phyloP scores from a whole-genome alignment of 1,284 basidiomycete genomes.

The Sanghuangporus sanghuang region DNA sequence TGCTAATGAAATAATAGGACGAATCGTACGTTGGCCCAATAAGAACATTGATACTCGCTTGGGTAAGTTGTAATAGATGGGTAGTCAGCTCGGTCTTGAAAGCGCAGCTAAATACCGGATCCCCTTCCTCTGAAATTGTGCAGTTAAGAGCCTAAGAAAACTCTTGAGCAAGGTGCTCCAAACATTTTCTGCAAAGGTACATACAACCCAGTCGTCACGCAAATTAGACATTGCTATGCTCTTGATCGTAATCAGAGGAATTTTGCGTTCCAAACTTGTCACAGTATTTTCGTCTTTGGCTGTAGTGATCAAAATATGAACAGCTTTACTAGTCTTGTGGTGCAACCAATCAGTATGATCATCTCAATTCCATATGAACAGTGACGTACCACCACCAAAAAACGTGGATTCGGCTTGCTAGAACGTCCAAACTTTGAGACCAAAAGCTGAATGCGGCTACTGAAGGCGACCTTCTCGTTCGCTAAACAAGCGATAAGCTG shows the following conservation, averaged over 20 bases:
- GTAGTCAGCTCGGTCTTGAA: conserved; percentile 97
- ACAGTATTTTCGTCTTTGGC: conserved; percentile 62
- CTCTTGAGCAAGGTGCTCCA: not conserved
- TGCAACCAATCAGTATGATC: not conserved
- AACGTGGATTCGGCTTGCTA: conserved; percentile 90
- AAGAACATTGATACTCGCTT: conserved; percentile 69
- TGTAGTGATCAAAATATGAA: conserved; percentile 77
- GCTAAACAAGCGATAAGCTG: conserved; percentile 30
- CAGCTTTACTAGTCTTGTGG: conserved; percentile 81
- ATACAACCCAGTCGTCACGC: conserved; percentile 92
- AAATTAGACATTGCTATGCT: conserved; percentile 83
- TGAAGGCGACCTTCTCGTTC: conserved; percentile 78
- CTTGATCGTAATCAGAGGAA: conserved; percentile 84
- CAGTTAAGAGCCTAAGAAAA: conserved; percentile 62
- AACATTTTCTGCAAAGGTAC: conserved; percentile 21
- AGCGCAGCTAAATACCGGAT: conserved; percentile 85
- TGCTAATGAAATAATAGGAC: not conserved
- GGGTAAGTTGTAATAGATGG: conserved; percentile 78
- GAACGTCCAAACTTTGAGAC: conserved; percentile 87
- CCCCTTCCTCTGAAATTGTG: conserved; percentile 84
- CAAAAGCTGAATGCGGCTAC: conserved; percentile 79
- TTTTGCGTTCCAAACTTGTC: conserved; percentile 80
- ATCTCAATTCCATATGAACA: not conserved
- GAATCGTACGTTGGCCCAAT: conserved; percentile 72
- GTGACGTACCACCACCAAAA: conserved; percentile 75